Percentiles rank a stretch among this genome's conserved stretches.
Conservation (phyloP, 441 rosid species). For the Populus hybrid region DNA sequence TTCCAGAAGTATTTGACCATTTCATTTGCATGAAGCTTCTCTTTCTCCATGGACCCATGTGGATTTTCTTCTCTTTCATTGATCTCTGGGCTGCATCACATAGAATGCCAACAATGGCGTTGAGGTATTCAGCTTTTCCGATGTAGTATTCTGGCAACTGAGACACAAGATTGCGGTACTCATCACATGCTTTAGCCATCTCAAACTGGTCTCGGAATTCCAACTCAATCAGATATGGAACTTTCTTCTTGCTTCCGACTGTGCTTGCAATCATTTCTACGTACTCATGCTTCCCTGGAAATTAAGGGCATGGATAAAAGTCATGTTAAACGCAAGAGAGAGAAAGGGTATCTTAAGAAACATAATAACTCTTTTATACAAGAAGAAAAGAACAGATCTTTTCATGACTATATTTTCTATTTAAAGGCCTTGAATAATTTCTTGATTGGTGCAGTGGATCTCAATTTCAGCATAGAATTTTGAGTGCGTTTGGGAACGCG, state of each 20-base stretch:
- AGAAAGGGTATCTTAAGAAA: no score
- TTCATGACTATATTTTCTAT: no score
- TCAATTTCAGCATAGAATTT: no score
- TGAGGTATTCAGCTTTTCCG: constrained; percentile 44
- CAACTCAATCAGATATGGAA: constrained; percentile 38
- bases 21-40: constrained; percentile 56
- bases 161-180: constrained; percentile 32
- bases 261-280: constrained; percentile 32
- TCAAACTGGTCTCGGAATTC: constrained; percentile 49
- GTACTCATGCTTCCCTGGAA: constrained; percentile 43
- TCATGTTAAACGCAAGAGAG: no score
- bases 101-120: constrained; percentile 32
- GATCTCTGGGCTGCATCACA: constrained; percentile 49
- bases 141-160: constrained; percentile 42
- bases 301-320: no score
- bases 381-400: no score
- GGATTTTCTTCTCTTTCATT: constrained; percentile 50
- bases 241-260: constrained; percentile 34
- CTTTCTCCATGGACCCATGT: constrained; percentile 61
- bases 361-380: no score
- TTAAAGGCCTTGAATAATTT: no score
- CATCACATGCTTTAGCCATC: constrained; percentile 44
- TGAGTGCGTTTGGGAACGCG: no score
- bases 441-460: no score
- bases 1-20: constrained; percentile 36